Percentiles rank a stretch among this genome's conserved stretches.
Conservation (phyloP, 345 rosid genomes). For the Bruguiera parviflora region DNA sequence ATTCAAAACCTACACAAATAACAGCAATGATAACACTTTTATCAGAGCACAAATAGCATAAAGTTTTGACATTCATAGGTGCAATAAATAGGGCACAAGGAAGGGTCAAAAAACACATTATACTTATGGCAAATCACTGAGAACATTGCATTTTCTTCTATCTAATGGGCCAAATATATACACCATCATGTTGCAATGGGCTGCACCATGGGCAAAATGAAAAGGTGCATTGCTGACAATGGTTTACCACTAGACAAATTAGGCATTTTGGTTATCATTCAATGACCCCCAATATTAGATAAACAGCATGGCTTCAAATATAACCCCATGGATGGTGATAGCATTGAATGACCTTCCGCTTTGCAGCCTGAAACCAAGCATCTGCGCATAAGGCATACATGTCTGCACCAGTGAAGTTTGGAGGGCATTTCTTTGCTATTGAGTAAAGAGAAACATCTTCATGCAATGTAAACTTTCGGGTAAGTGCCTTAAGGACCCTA, state of each 20-base stretch:
- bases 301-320: neutral
- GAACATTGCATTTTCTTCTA: no score
- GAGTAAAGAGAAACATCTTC: slow-evolving; percentile 75
- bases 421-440: slow-evolving; percentile 82
- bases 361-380: slow-evolving; percentile 99
- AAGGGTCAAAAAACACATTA: no score
- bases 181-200: no score
- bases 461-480: slow-evolving; percentile 79
- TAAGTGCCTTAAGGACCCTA: slow-evolving; percentile 95
- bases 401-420: slow-evolving; percentile 95
- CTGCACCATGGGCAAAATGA: no score
- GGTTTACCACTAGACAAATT: no score
- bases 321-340: neutral
- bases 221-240: no score
- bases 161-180: no score
- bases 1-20: slow-evolving; percentile 44
- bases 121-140: no score
- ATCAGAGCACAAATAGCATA: neutral
- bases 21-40: slow-evolving; percentile 9
- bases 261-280: neutral
- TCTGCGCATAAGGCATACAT: slow-evolving; percentile 98
- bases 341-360: slow-evolving; percentile 57
- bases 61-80: neutral
- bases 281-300: neutral
- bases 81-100: neutral